Base-by-base conservation (phyloP, 2,329 filamentous ascomycete genomes). In the Phaeoacremonium minimum region DNA sequence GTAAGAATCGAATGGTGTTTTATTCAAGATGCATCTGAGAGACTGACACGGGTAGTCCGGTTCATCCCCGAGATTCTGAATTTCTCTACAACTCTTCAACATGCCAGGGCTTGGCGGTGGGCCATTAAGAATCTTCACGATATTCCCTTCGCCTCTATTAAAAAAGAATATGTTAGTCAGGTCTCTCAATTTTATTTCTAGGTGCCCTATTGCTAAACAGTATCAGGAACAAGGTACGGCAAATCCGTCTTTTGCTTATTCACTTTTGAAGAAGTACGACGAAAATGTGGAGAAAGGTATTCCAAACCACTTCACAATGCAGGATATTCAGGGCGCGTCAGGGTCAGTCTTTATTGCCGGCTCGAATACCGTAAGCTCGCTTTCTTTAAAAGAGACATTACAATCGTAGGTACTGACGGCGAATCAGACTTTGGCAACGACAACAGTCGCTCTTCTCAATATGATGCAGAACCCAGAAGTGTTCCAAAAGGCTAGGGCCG, bases 401-500 rank as follows among this genome's bases (percentile, higher is more conserved):
- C n/a, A n/a, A n/a, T n/a, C n/a, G n/a, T n/a, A n/a, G n/a, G n/a
- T n/a, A n/a, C 22, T 26, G 22, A 26, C 22, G 9, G 22, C 22
- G 9, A 9, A 26, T n/a, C 22, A 26, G 22, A 26, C 22, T 9
- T n/a, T 26, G 9, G 22, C 22, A 9, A 26, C 22, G 9, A 9
- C 22, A n/a, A 26, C 22, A n/a, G 22, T 26, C 5, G 63, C 58
- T 30, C 57, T 72, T 29, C 53, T 72, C 15, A 63, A 63, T 41
- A 60, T 67, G 49, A 49, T 64, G 14, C 51, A 62, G 11, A 53
- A 65, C 42, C 69, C 65, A 1, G 55, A 58, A 4, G 53, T 73
- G 1, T 70, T 73, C 37, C 44, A 46, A 13, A 75, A 73, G 43
- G 69, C 66, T 0, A 64, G 65, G 42, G 53, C 50, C 7, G 58